Percentiles rank a stretch among this genome's conserved stretches.
Conservation (phyloP, 768 basidiomycete species). For the Macrolepiota albuminosa region DNA sequence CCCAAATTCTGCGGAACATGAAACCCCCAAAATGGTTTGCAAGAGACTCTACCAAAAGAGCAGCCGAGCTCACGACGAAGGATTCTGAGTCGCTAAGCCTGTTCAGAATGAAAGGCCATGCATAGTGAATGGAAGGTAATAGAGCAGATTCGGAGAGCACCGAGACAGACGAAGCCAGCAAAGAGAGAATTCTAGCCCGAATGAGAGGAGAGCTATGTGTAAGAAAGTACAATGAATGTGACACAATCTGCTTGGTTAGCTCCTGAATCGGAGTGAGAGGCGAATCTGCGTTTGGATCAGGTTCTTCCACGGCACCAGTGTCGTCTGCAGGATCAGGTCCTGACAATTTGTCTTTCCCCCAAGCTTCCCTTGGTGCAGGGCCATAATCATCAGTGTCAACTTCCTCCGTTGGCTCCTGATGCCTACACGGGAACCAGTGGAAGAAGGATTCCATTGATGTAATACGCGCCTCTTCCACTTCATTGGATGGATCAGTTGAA, state of each 20-base stretch:
- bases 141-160: conserved; percentile 70
- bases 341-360: conserved; percentile 35
- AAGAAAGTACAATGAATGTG: conserved; percentile 84
- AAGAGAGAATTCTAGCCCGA: conserved; percentile 73
- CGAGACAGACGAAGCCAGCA: conserved; percentile 71
- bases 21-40: conserved; percentile 71
- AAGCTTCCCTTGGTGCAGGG: conserved; percentile 53
- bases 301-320: conserved; percentile 19
- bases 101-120: conserved; percentile 94
- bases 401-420: conserved; percentile 27
- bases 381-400: conserved; percentile 48
- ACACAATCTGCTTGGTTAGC: conserved; percentile 80
- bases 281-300: conserved; percentile 39
- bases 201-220: conserved; percentile 87
- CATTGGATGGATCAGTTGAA: conserved; percentile 11
- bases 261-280: conserved; percentile 66
- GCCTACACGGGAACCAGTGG: conserved; percentile 57
- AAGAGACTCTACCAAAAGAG: conserved; percentile 68
- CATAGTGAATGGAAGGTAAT: conserved; percentile 78
- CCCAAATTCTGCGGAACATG: conserved; percentile 83
- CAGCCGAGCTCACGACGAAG: conserved; percentile 78
- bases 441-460: conserved; percentile 48
- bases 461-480: not conserved
- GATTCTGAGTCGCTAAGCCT: conserved; percentile 69
- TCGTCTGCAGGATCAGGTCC: conserved; percentile 15